Base-by-base conservation (phyloP, 208 protist species). In the Acanthamoeba lenticulata region DNA sequence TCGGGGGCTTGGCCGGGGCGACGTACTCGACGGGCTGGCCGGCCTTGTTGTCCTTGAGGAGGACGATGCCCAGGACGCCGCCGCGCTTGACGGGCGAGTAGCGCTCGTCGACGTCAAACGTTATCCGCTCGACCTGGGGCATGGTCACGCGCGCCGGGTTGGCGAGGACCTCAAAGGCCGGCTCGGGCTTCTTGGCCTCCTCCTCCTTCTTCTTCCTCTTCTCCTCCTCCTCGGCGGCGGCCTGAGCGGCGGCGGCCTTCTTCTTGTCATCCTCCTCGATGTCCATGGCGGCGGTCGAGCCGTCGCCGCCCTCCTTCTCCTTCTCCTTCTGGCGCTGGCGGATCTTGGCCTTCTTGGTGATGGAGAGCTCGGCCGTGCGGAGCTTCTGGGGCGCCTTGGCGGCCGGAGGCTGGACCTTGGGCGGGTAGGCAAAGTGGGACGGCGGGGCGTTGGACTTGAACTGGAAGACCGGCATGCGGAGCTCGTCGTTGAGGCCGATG, bases 401-500 rank as follows among this genome's bases (percentile, higher is more conserved):
- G 19, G 92, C 94, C 0, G 93, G 88, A 40, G 94, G 92, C 49
- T 96, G 92, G 21, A 88, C 89, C 21, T 86, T 93, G 29, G 95
- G 94, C n/a, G 98, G 98, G 91, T 99, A 99, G 2, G 96, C 98
- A 97, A 99, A 99, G n/a, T 97, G 92, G 83, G 98, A 99, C 40
- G 99, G 98, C 60, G 97, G 95, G 0, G 97, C 98, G 93, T 99
- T 98, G 11, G 97, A 99, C 92, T 97, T 97, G 85, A 99, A 98
- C 0, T 90, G 89, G 96, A 98, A 99, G 95, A 98, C 96, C 9
- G 98, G 96, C 94, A 96, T 97, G 83, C 99, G 97, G 6, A 99
- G 97, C 81, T 99, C 97, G 55, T 98, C 96, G 96, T 99, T 99
- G 40, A 99, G 96, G 38, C 97, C 99, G 94, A 99, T 99, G 89